Base-by-base conservation (phyloP, 306 rosid genomes). In the Hippophae rhamnoides region DNA sequence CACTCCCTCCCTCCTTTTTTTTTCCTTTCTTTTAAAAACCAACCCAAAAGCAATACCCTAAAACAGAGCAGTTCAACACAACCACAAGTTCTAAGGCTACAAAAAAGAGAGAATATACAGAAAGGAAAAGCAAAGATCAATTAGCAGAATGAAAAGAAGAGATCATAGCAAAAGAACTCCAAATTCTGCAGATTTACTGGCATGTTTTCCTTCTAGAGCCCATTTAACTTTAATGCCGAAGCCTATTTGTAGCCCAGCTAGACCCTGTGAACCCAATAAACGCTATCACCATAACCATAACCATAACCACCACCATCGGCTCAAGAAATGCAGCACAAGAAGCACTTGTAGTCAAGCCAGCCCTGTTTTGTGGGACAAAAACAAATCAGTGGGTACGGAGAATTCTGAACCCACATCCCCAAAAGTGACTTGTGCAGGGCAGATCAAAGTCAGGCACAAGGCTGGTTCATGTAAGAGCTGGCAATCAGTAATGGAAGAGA, bases 401-500 rank as follows among this genome's bases (percentile, higher is more conserved):
- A 74, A 78, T 25, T 48, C 83, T 1, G 96, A 88, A 14, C 99
- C 99, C 5, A 92, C 93, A 3, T 92, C 99, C 1, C 99, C 98
- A 0, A 92, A 92, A 70, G 96, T 92, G 3, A 92, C 96, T 0
- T 92, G 96, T 27, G 95, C 96, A 1, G 99, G 99, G 1, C 95
- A 92, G 74, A 92, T 92, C 79, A 92, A 92, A 64, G 87, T 85
- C 56, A 57, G 88, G 67, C 93, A 78, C 11, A 80, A 82, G 50
- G 11, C 79, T 9, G 46, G 67, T 5, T 44, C 84, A 5, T 78
- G 86, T 74, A 69, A 89, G 66, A 88, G 74, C 72, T 92, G 99
- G 99, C 95, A 85, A 50, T 82, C 99, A 0, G 90, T 92, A 26
- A 85, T 92, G 99, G 96, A 92, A 44, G 96, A 92, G 75, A 87